Conservation (phyloP, 305 asterid species). For the Fraxinus baroniana region DNA sequence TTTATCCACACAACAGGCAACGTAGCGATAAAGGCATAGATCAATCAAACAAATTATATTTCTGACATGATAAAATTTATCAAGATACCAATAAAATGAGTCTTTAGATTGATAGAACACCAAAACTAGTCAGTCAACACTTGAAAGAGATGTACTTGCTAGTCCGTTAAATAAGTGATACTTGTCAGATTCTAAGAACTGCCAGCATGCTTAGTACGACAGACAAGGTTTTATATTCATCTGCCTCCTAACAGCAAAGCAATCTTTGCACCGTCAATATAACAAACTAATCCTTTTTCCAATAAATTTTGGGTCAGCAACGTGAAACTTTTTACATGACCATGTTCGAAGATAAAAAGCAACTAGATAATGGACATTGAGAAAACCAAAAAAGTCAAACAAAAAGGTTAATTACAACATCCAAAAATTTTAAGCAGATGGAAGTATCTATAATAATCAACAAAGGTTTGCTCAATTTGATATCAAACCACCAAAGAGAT, state of each 20-base stretch:
- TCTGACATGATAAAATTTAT: background rate
- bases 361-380: background rate
- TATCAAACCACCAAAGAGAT: constrained; percentile 2
- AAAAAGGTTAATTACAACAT: background rate
- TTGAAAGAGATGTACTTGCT: background rate
- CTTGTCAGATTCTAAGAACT: background rate
- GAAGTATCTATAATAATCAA: constrained; percentile 7
- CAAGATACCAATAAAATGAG: background rate
- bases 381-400: constrained; percentile 1
- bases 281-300: constrained; percentile 4
- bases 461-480: constrained; percentile 6
- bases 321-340: background rate
- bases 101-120: background rate
- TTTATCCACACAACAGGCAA: background rate
- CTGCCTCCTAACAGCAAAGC: background rate
- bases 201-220: constrained; percentile 1
- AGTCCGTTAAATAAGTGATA: background rate
- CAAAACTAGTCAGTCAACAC: background rate
- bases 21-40: background rate
- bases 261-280: constrained; percentile 1
- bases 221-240: background rate
- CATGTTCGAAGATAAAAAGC: background rate
- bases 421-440: background rate
- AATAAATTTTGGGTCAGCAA: background rate
- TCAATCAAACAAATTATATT: background rate